A percentile compares a stretch with the other conserved stretches of the same genome.
Conservation (phyloP, 768 basidiomycete genomes). For the Macrolepiota dolichaula region DNA sequence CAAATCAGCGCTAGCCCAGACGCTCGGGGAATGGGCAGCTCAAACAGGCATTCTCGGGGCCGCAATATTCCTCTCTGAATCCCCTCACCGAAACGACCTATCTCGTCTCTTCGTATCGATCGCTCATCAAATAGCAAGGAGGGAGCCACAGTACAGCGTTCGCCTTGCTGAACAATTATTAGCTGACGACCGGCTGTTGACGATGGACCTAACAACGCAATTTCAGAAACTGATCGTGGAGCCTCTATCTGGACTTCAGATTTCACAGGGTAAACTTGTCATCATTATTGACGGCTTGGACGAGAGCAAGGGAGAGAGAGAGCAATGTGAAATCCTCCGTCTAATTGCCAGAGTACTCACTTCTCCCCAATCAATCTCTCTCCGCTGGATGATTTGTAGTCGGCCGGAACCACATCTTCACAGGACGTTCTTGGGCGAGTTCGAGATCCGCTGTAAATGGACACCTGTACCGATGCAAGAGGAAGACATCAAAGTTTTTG, state of each 20-base stretch:
- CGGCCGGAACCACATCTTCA: slow-evolving; percentile 9
- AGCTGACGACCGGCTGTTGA: neutral
- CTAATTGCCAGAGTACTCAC: neutral
- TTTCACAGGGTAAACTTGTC: neutral
- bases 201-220: neutral
- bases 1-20: slow-evolving; percentile 12
- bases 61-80: slow-evolving; percentile 12
- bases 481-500: neutral
- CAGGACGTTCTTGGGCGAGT: neutral
- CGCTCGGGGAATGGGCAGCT: slow-evolving; percentile 9
- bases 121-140: slow-evolving; percentile 7
- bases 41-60: neutral
- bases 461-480: neutral
- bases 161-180: neutral
- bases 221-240: slow-evolving; percentile 7
- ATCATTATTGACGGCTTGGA: neutral
- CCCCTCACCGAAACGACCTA: neutral
- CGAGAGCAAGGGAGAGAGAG: neutral
- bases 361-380: neutral
- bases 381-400: slow-evolving; percentile 10
- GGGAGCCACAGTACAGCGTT: neutral
- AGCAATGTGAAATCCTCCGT: slow-evolving; percentile 1
- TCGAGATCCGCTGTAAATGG: neutral
- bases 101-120: slow-evolving; percentile 8
- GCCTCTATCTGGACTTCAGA: neutral